A percentile compares a stretch with the other conserved stretches of the same genome.
phyloP scores from a whole-genome alignment of 495 filamentous ascomycete genomes.

The Corynascus novoguineensis region DNA sequence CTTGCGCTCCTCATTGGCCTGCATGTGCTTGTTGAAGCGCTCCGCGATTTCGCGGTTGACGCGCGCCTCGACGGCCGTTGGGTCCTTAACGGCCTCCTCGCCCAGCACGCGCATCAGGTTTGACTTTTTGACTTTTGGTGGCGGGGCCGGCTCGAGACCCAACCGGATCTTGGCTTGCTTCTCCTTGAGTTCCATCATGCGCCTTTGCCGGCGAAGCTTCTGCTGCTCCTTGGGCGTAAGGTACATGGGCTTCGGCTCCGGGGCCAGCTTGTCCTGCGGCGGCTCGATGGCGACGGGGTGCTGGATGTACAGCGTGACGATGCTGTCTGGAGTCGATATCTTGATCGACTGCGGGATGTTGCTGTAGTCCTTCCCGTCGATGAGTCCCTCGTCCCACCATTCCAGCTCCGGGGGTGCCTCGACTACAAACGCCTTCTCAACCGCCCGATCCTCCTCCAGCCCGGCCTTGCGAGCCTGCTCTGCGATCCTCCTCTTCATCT shows the following conservation, averaged over 20 bases:
- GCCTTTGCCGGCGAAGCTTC: slow-evolving; percentile 83
- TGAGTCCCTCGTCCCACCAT: slow-evolving; percentile 94
- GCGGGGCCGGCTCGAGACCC: slow-evolving; percentile 79
- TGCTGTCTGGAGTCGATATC: slow-evolving; percentile 69
- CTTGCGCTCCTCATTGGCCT: slow-evolving; percentile 79
- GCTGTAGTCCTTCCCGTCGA: slow-evolving; percentile 68
- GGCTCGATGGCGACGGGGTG: slow-evolving; percentile 90
- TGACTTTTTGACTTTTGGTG: slow-evolving; percentile 90
- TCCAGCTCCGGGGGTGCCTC: slow-evolving; percentile 81
- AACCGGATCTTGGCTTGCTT: slow-evolving; percentile 92
- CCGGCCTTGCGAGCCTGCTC: slow-evolving; percentile 76
- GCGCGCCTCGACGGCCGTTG: slow-evolving; percentile 90
- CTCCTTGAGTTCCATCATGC: slow-evolving; percentile 90
- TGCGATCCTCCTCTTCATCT: slow-evolving; percentile 89
- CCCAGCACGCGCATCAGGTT: slow-evolving; percentile 98
- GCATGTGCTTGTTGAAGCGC: slow-evolving; percentile 67
- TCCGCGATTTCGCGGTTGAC: slow-evolving; percentile 88
- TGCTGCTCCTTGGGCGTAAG: slow-evolving; percentile 85
- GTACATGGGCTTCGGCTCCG: slow-evolving; percentile 82
- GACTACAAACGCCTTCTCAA: slow-evolving; percentile 85
- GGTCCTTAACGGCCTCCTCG: slow-evolving; percentile 94
- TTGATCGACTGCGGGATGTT: slow-evolving; percentile 63
- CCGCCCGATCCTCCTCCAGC: slow-evolving; percentile 83
- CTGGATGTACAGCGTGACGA: slow-evolving; percentile 84
- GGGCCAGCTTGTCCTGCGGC: slow-evolving; percentile 76